Conservation (phyloP, 441 rosid species). For the Melastoma candidum region DNA sequence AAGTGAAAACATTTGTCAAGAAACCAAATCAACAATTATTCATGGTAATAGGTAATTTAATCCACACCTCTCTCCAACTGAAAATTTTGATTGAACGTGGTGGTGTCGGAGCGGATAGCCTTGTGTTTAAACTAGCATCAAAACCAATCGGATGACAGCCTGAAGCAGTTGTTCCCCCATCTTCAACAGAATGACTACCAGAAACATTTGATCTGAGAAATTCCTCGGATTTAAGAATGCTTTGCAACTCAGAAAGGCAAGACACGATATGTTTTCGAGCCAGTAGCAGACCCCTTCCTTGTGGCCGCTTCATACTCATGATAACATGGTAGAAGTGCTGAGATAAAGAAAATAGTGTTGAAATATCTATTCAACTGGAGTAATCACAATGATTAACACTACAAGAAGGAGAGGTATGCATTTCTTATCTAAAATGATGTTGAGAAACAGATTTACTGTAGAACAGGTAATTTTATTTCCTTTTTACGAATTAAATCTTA, state of each 20-base stretch:
- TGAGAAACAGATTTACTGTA: too few relatives aligned
- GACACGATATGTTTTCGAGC: conserved; percentile 83
- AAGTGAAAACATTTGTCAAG: conserved; percentile 9
- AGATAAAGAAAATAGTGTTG: conserved; percentile 24
- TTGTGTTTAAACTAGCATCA: conserved; percentile 75
- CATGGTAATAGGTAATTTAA: too few relatives aligned
- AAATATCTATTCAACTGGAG: conserved; percentile 10
- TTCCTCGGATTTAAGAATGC: conserved; percentile 41
- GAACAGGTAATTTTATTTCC: too few relatives aligned
- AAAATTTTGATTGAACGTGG: conserved; percentile 88
- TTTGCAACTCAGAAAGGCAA: conserved; percentile 67
- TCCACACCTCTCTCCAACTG: conserved; percentile 72
- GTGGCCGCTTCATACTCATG: conserved; percentile 75
- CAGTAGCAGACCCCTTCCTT: conserved; percentile 91
- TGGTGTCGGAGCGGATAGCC: conserved; percentile 93
- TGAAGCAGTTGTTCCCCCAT: conserved; percentile 81
- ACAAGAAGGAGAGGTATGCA: too few relatives aligned
- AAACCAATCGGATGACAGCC: conserved; percentile 76
- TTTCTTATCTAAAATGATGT: too few relatives aligned
- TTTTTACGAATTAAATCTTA: too few relatives aligned
- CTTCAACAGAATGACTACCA: conserved; percentile 31
- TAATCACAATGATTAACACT: too few relatives aligned
- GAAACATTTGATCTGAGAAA: conserved; percentile 32
- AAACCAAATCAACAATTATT: too few relatives aligned
- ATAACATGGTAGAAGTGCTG: conserved; percentile 94